Evolutionary conservation across 2,329 filamentous ascomycete species (phyloP).

Genomic region (Nemania bipapillata): DNA sequence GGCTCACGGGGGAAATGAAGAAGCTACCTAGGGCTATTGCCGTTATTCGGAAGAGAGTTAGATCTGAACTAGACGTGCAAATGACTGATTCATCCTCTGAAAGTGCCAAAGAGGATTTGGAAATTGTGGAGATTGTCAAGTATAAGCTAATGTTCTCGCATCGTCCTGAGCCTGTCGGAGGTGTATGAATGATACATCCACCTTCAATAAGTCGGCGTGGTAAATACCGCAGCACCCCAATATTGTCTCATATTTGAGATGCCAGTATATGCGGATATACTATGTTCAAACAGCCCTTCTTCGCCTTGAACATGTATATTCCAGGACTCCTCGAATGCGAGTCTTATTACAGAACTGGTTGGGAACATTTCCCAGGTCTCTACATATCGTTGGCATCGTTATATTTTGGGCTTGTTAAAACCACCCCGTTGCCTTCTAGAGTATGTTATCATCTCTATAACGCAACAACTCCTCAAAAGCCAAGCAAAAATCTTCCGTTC

Average conservation of each 20-base stretch:
- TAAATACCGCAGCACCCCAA: background rate
- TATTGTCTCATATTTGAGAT: background rate
- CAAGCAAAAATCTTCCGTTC: background rate
- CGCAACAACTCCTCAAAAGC: background rate
- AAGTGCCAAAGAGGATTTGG: conserved; percentile 66
- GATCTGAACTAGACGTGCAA: conserved; percentile 57
- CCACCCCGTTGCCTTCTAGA: background rate
- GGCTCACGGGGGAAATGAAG: conserved; percentile 89
- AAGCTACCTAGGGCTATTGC: conserved; percentile 82
- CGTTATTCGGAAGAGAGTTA: conserved; percentile 71
- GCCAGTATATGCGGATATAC: background rate
- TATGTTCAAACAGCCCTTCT: background rate
- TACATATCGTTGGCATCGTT: background rate
- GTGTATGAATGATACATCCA: conserved; percentile 46
- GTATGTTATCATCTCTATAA: background rate
- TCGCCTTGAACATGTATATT: background rate
- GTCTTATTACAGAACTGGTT: background rate
- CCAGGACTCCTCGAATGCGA: background rate
- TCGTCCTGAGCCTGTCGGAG: conserved; percentile 84
- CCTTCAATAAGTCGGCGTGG: background rate
- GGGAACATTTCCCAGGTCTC: background rate
- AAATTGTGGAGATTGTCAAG: conserved; percentile 87
- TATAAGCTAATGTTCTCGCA: conserved; percentile 87
- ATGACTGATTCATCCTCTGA: conserved; percentile 54
- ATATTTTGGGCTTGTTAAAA: background rate